Conservation (phyloP, 2,329 filamentous ascomycete species). For the Cytospora chrysosperma region DNA sequence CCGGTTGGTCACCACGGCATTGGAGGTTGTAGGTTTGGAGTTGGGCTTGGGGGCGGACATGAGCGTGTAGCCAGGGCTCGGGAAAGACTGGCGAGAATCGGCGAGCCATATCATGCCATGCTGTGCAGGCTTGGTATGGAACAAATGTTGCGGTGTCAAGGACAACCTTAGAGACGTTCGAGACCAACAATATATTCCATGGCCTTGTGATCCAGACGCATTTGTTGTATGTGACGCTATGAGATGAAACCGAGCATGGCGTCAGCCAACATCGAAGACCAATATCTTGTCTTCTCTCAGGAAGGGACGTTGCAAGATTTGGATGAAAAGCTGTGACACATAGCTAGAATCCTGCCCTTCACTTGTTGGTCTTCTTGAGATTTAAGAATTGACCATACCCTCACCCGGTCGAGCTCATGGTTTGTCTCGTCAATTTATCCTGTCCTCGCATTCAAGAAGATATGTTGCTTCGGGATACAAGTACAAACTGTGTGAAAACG, state of each 20-base stretch:
- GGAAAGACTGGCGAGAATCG: neutral
- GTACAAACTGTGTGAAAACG: constrained; percentile 7
- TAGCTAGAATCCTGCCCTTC: too few species aligned
- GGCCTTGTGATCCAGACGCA: neutral
- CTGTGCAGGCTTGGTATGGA: neutral
- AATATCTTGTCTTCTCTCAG: too few species aligned
- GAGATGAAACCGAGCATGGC: too few species aligned
- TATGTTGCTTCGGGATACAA: too few species aligned
- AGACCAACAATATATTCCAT: neutral
- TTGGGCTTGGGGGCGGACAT: constrained; percentile 37
- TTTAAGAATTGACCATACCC: too few species aligned
- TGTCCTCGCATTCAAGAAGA: too few species aligned
- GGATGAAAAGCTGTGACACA: too few species aligned
- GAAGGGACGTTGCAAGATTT: too few species aligned
- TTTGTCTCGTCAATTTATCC: too few species aligned
- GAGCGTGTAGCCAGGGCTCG: neutral
- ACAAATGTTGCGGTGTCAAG: neutral
- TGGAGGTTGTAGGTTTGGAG: constrained; percentile 62
- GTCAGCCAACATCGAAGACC: too few species aligned
- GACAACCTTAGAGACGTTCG: neutral
- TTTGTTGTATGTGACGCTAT: neutral
- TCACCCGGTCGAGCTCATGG: too few species aligned
- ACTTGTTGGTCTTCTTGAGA: too few species aligned
- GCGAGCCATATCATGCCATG: neutral
- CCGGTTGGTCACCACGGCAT: constrained; percentile 55